Conservation (phyloP, 2,329 filamentous ascomycete species). For the Stagonosporopsis rhizophila region DNA sequence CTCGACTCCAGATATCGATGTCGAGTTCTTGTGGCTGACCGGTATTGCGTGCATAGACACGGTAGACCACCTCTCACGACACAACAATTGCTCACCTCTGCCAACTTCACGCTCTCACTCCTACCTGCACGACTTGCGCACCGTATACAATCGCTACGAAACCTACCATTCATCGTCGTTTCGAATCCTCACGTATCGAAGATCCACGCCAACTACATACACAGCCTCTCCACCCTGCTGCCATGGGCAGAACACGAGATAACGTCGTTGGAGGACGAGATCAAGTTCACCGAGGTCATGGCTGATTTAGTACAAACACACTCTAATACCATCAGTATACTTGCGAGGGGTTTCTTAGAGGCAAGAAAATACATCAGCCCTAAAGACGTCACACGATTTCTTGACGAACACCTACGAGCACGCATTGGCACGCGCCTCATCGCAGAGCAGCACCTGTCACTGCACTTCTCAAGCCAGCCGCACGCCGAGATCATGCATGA, state of each 20-base stretch:
- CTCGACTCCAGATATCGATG: not conserved
- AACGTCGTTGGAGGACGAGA: constrained; percentile 82
- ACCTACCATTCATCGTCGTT: constrained; percentile 96
- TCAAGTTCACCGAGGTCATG: constrained; percentile 88
- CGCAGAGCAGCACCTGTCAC: constrained; percentile 93
- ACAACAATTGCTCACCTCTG: constrained; percentile 81
- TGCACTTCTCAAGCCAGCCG: constrained; percentile 78
- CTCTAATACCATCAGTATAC: constrained; percentile 88
- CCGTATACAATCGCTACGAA: constrained; percentile 89
- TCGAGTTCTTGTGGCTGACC: constrained; percentile 13
- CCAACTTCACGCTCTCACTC: constrained; percentile 93
- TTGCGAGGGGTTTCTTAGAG: constrained; percentile 92
- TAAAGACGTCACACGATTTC: constrained; percentile 83
- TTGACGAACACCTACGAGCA: constrained; percentile 92
- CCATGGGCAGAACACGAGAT: constrained; percentile 80
- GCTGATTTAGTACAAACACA: constrained; percentile 96
- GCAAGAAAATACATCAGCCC: constrained; percentile 88
- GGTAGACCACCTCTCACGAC: constrained; percentile 85
- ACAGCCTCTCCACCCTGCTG: constrained; percentile 87
- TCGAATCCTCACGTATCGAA: constrained; percentile 94
- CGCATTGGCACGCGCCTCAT: constrained; percentile 93
- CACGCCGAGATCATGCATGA: constrained; percentile 63
- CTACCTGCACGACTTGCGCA: constrained; percentile 91
- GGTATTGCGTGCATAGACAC: constrained; percentile 55
- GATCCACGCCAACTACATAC: constrained; percentile 96